Base-by-base conservation (phyloP, 768 basidiomycete species). In the Harrya chromipes region DNA sequence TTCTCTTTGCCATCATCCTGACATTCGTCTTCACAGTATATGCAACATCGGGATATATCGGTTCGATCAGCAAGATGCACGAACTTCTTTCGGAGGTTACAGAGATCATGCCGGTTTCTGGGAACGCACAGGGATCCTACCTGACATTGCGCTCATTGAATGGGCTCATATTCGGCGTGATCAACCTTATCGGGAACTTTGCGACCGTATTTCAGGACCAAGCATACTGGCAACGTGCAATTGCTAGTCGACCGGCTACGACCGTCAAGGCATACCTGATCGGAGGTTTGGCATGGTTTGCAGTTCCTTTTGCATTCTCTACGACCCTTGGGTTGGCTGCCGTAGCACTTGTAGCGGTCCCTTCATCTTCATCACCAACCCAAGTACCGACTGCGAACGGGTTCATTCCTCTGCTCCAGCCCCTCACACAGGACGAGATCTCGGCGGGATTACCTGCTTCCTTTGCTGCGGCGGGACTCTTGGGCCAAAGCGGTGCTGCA, bases 181-280 rank as follows among this genome's bases (percentile, higher is more conserved):
- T 94, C 68, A 94, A 93, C 65, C 80, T 91, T 56, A 83, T 89
- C 47, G 90, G 92, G 3, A 92, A 93, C 66, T 92, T 91, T 57
- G 75, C 78, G 21, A 81, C 77, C 10, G 80, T 83, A 4, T 80
- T 81, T 59, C 75, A 80, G 58, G 79, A 81, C 51, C 84, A 89
- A 60, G 85, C 89, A 1, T 97, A 95, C 68, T 95, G 90, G 85
- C 90, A 93, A 62, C 79, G 91, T 12, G 93, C 93, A 1, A 92
- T 97, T 61, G 94, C 94, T 2, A 87, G 84, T 52, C 73, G 84
- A 14, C 92, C 91, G 0, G 84, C 81, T 1, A 84, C 79, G n/a
- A 87, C 87, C 12, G 92, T 94, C 50, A 94, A 93, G 67, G 94
- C 89, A 0, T 97, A 92, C 70, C 73, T 94, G 4, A 75, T 93